Evolutionary conservation across 805 yeast species (phyloP), one percentile per base, ranked within the genome.

Genomic region (Starmerella gropengiesseri): DNA sequence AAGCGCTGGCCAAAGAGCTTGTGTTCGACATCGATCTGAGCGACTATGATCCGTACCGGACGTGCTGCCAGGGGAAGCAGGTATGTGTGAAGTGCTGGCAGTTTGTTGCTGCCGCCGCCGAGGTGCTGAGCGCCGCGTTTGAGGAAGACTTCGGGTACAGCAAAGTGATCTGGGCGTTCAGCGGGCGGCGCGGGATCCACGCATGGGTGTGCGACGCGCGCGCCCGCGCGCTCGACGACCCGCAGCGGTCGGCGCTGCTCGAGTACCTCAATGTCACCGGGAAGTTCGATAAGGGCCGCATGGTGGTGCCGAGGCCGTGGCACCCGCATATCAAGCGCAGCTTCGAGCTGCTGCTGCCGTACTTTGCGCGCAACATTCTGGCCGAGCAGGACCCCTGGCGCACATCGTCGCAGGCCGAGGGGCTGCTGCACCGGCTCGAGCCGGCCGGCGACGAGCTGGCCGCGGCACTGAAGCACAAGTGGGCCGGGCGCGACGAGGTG

Each of bases 161-260:
- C 46, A 78, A 84, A 60, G 67, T 85, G 57, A 68, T 91, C 38
- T 91, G 97, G 97, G 95, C 89, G 4, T 91, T 84, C 58, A 85
- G 95, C 1, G 98, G 98, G 36, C 81, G 98, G 69, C 82, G 98
- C 73, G 98, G 98, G 61, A 94, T 93, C 13, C 98, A 91, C 69
- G 93, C 97, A 56, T 91, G 98, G 98, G 71, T 91, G 19, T 82
- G 94, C 61, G 98, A 91, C 59, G 63, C 71, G 43, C 66, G 87
- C 37, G 95, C 96, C 1, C 66, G 96, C 44, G 55, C 60, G 1
- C 61, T 91, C 48, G 81, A 75, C 49, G 97, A 91, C 59, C 55
- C 66, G 5, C 74, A 75, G 47, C 73, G 98, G 55, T 70, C 80
- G 54, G 76, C 94, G 3, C 73, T 91, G 11, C 78, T 87, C 25